phyloP scores from a whole-genome alignment of 2,329 filamentous ascomycete species.

The Talaromyces piceae region DNA sequence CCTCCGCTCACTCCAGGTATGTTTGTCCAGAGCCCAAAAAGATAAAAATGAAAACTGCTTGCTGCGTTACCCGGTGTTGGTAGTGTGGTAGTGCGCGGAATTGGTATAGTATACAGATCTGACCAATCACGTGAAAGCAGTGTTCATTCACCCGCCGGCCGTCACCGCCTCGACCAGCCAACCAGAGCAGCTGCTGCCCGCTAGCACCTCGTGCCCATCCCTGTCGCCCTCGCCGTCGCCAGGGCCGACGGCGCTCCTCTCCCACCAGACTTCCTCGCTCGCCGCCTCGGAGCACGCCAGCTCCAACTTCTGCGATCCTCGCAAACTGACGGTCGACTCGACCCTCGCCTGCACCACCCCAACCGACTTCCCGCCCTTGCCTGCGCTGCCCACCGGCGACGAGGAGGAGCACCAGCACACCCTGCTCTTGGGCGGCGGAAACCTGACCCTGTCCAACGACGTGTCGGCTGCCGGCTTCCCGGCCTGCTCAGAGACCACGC shows the following conservation, averaged over 20 bases:
- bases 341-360: slow-evolving; percentile 40
- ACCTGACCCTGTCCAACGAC: slow-evolving; percentile 31
- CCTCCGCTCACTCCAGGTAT: slow-evolving; percentile 87
- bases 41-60: not conserved
- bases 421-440: slow-evolving; percentile 28
- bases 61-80: no score
- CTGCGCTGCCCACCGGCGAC: slow-evolving; percentile 42
- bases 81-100: no score
- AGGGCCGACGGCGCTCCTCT: slow-evolving; percentile 63
- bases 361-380: slow-evolving; percentile 55
- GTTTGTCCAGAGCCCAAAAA: no score
- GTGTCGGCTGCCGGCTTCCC: slow-evolving; percentile 32
- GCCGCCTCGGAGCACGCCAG: slow-evolving; percentile 55
- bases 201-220: slow-evolving; percentile 64
- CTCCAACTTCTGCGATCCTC: slow-evolving; percentile 83
- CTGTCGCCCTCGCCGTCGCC: slow-evolving; percentile 82
- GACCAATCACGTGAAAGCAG: no score
- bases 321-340: slow-evolving; percentile 67
- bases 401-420: slow-evolving; percentile 33
- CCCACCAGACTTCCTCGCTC: slow-evolving; percentile 67
- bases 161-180: slow-evolving; percentile 55
- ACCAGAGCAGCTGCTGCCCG: slow-evolving; percentile 66
- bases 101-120: no score
- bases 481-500: slow-evolving; percentile 40
- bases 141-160: slow-evolving; percentile 61